phyloP scores from a whole-genome alignment of 208 protist species.

The Trichomonas gallinae region DNA sequence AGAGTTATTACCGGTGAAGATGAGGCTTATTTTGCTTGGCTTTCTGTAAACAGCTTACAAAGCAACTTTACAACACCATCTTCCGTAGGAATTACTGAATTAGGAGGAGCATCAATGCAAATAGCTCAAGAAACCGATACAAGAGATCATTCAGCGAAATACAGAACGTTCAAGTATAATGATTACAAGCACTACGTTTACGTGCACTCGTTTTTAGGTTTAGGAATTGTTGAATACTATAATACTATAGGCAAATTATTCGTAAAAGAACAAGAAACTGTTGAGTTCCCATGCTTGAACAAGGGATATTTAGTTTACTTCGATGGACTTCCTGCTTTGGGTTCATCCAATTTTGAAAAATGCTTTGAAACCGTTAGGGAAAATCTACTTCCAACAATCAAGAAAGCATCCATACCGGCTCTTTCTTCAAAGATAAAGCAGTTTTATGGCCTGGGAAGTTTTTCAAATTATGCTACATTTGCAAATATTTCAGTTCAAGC shows the following conservation, averaged over 20 bases:
- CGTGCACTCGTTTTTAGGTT: background rate
- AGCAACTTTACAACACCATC: background rate
- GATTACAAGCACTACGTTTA: background rate
- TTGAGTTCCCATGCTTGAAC: background rate
- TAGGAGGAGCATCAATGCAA: background rate
- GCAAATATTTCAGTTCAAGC: background rate
- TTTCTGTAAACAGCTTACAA: background rate
- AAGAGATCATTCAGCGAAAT: background rate
- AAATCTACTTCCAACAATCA: background rate
- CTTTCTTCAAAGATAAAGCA: background rate
- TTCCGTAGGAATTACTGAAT: background rate
- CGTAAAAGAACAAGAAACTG: background rate
- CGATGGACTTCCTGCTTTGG: background rate
- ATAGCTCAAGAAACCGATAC: background rate
- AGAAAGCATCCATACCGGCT: background rate
- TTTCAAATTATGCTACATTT: background rate
- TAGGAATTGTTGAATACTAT: background rate
- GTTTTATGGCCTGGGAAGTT: background rate
- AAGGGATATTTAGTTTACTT: background rate
- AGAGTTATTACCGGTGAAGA: background rate
- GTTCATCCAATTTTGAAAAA: background rate
- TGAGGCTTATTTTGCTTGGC: background rate
- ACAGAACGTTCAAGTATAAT: background rate
- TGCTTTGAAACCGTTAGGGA: background rate
- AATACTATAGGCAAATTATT: background rate